These are phyloP conservation scores for Penicillium sp. DNA, from an alignment of 2,329 filamentous ascomycete genomes.

Conservation along the genomic window DNA sequence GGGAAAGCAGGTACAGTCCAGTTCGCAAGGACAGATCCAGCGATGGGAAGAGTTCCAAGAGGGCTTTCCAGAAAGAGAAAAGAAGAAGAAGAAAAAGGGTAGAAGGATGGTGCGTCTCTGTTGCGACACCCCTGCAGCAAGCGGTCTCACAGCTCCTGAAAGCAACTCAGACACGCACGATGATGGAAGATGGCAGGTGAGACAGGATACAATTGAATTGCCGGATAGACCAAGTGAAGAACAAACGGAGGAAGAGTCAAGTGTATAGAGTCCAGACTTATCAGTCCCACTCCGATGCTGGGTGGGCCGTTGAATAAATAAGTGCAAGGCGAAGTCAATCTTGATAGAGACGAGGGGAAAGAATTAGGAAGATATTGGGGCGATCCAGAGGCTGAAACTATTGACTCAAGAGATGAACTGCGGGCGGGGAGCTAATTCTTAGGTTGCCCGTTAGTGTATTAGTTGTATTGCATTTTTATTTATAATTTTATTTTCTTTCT, in stretches of 20 bases:
- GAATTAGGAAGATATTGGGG: neutral
- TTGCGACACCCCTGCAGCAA: constrained; percentile 8
- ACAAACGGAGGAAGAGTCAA: neutral
- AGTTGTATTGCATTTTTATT: constrained; percentile 2
- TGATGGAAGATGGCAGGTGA: constrained; percentile 7
- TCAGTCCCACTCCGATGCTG: neutral
- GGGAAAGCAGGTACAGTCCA: constrained; percentile 2
- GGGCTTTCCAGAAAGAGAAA: constrained; percentile 20
- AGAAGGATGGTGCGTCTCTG: constrained; percentile 13
- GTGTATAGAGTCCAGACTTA: neutral
- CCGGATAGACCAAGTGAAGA: neutral
- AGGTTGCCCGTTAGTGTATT: neutral
- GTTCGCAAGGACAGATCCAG: constrained; percentile 6
- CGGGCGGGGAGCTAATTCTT: neutral
- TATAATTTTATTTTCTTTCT: constrained; percentile 1
- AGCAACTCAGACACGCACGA: constrained; percentile 20
- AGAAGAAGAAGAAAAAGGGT: constrained; percentile 23
- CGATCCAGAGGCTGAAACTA: constrained; percentile 26
- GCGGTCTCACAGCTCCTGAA: constrained; percentile 12
- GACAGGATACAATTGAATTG: constrained; percentile 16
- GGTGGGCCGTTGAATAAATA: constrained; percentile 3
- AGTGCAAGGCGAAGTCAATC: neutral
- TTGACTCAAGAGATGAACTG: constrained; percentile 19
- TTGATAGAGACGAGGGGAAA: neutral
- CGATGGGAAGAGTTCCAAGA: constrained; percentile 6